phyloP scores from a whole-genome alignment of 768 basidiomycete species.

The Cantharellus anzutake region DNA sequence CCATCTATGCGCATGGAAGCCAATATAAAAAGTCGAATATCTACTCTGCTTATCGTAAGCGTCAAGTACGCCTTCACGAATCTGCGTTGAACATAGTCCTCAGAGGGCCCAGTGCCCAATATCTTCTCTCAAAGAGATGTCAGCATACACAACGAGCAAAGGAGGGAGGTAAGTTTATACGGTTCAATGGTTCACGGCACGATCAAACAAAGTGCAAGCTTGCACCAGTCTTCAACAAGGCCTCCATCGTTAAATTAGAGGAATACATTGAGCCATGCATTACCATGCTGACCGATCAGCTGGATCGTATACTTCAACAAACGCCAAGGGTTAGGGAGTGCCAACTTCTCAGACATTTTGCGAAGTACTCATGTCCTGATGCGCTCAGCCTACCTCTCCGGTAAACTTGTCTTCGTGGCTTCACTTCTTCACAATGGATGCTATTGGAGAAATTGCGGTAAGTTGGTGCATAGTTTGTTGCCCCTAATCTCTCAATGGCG shows the following conservation, averaged over 20 bases:
- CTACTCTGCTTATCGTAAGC: neutral
- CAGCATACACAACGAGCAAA: neutral
- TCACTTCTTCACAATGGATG: neutral
- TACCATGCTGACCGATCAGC: neutral
- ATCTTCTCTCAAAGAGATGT: neutral
- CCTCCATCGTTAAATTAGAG: neutral
- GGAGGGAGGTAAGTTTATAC: neutral
- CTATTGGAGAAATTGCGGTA: neutral
- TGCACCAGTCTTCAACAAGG: neutral
- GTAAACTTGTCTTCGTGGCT: neutral
- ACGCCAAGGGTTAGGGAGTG: neutral
- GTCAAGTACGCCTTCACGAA: neutral
- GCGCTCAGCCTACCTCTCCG: neutral
- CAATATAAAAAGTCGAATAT: neutral
- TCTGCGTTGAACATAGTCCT: neutral
- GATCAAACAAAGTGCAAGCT: neutral
- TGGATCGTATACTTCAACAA: neutral
- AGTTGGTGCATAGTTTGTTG: neutral
- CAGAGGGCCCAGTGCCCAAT: neutral
- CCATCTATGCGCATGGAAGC: neutral
- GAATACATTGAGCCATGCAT: neutral
- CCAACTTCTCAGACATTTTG: neutral
- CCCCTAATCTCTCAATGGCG: neutral
- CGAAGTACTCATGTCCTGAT: neutral
- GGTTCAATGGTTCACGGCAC: neutral